Evolutionary conservation across 2,329 filamentous ascomycete genomes (phyloP), one percentile per base, ranked within the genome.

Genomic region (Botrytis deweyae): DNA sequence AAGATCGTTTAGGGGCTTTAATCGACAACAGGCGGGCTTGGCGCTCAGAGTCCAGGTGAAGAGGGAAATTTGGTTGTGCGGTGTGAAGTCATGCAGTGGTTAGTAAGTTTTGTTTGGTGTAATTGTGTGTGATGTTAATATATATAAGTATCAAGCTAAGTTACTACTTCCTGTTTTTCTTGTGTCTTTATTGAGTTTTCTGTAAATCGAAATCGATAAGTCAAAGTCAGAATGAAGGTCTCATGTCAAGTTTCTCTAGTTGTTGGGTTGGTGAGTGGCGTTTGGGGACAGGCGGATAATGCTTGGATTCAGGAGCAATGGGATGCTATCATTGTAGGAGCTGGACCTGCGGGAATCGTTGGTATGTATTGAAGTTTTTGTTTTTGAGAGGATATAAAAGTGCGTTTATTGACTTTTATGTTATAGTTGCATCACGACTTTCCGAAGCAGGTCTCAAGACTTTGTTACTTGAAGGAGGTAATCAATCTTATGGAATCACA

Each of bases 401-500:
- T 70, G 14, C 29, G 20, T 46, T 46, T n/a, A 12, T 46, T 63
- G 40, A 63, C 4, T 70, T 5, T 22, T 2, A 18, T 46, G 38
- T n/a, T 22, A 49, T 29, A 72, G 71, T 73, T 16, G 85, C 86
- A 44, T 85, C 86, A 70, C 81, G 85, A 68, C 81, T 88, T 80
- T 86, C 86, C 70, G 86, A 87, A 75, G 84, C 84, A 18, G 86
- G 86, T 44, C 84, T 86, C 75, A 85, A 84, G 76, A 88, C 86
- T 0, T 82, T 88, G 40, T 81, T 88, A 0, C 82, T 88, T 7
- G 87, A 88, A 77, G 82, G 86, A 73, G 87, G 87, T 22, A 86
- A 85, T 3, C 80, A 83, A 52, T 88, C 86, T 12, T 86, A 87
- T 73, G 84, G 84, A 55, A 78, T 86, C 46, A 85, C 84, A 1